phyloP scores from a whole-genome alignment of 177 flowering plant genomes.

The Vitis hybrid region DNA sequence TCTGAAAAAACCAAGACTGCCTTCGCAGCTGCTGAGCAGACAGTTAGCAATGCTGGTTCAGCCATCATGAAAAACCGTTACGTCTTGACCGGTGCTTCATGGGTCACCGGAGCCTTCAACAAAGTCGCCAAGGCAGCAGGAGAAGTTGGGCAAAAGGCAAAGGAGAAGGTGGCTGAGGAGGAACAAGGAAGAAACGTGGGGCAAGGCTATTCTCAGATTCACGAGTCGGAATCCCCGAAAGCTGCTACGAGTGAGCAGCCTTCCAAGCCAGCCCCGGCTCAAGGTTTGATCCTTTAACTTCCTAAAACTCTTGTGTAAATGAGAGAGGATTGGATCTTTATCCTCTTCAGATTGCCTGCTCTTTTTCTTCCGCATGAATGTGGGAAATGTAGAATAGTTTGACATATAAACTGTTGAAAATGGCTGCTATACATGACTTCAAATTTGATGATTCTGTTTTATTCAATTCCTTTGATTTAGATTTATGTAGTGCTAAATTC shows the following conservation, averaged over 20 bases:
- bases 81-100: slow-evolving; percentile 48
- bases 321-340: not conserved
- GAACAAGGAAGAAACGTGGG: slow-evolving; percentile 26
- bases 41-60: slow-evolving; percentile 59
- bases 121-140: slow-evolving; percentile 54
- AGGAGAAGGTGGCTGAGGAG: slow-evolving; percentile 47
- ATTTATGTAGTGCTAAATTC: too few species aligned
- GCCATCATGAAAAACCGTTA: slow-evolving; percentile 61
- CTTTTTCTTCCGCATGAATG: not conserved
- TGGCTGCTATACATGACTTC: too few species aligned
- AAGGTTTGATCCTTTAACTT: slow-evolving; percentile 14
- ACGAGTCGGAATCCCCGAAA: slow-evolving; percentile 11
- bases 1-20: slow-evolving; percentile 63
- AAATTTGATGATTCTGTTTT: too few species aligned
- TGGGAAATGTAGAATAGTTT: not conserved
- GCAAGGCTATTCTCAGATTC: slow-evolving; percentile 24
- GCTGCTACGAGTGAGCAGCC: slow-evolving; percentile 3
- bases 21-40: slow-evolving; percentile 55
- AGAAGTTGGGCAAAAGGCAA: slow-evolving; percentile 56
- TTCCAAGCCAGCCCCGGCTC: slow-evolving; percentile 10
- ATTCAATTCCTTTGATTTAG: too few species aligned
- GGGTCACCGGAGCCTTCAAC: slow-evolving; percentile 56
- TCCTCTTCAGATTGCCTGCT: not conserved
- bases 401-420: not conserved
- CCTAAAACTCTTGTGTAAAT: not conserved